Base-by-base conservation (phyloP, 2,329 filamentous ascomycete genomes). In the Leptoxyphium fumago region DNA sequence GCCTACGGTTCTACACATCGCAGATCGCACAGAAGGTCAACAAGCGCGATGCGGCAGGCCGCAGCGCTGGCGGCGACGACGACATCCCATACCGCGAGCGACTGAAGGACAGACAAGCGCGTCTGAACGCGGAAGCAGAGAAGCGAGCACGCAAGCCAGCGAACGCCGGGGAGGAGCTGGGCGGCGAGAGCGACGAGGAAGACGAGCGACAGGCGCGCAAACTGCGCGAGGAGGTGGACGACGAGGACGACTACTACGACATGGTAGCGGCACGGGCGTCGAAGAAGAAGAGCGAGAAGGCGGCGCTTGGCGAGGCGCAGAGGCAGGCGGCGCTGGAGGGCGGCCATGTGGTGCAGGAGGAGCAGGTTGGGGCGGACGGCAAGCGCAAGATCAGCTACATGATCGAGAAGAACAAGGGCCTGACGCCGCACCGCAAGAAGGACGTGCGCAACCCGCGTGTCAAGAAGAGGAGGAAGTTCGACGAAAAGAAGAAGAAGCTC, bases 401-500 rank as follows among this genome's bases (percentile, higher is more conserved):
- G 53, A 98, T 98, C 59, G 78, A 88, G 68, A 95, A 96, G 77
- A 98, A 98, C 68, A 95, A 95, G 74, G 91, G 91, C 29, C 69
- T 98, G 50, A 80, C 85, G 46, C 86, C 88, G 40, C 82, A 83
- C 64, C 74, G 89, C 50, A 93, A 83, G 74, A 96, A 98, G 78
- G 88, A 94, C 55, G 82, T 87, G 46, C 74, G 89, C 50, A 98
- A 98, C 68, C 88, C 91, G 30, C 74, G 91, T 62, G 89, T 96
- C 52, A 98, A 96, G 82, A 96, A 95, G 82, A 79, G 86, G 66
- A 86, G 86, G 78, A 87, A 86, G 77, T 98, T 78, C 63, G 87
- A 93, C 61, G 82, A 87, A 64, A 95, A 94, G 75, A 83, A 89
- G 76, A 96, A 95, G 84, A 95, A 96, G 74, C 67, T 96, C 59